These are phyloP conservation scores for Sporopachydermia cereana DNA, from an alignment of 1,139 yeast genomes.

Conservation along the genomic window DNA sequence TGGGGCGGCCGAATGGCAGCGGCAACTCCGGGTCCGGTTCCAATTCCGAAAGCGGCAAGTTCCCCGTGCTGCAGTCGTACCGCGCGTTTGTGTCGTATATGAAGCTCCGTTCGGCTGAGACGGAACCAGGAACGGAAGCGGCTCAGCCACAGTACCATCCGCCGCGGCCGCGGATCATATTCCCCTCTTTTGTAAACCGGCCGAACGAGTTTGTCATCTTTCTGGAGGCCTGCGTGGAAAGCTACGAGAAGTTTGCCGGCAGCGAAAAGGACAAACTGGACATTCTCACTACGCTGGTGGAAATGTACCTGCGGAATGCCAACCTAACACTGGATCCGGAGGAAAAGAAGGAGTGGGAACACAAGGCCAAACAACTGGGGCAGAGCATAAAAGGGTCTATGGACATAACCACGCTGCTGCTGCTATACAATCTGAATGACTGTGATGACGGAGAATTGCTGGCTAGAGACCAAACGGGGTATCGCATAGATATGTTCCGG, in stretches of 20 bases:
- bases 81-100: slow-evolving; percentile 59
- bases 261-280: slow-evolving; percentile 58
- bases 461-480: slow-evolving; percentile 34
- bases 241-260: slow-evolving; percentile 70
- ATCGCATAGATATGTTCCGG: slow-evolving; percentile 55
- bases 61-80: slow-evolving; percentile 53
- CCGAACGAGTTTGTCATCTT: slow-evolving; percentile 89
- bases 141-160: slow-evolving; percentile 73
- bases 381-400: slow-evolving; percentile 29
- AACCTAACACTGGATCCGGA: slow-evolving; percentile 26
- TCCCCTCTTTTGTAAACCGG: slow-evolving; percentile 73
- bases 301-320: slow-evolving; percentile 62
- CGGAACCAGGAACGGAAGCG: slow-evolving; percentile 7
- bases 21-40: slow-evolving; percentile 10
- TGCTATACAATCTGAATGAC: slow-evolving; percentile 47
- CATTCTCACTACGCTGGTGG: slow-evolving; percentile 66
- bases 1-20: not conserved
- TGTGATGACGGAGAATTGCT: slow-evolving; percentile 27
- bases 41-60: not conserved
- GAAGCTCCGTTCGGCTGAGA: slow-evolving; percentile 15
- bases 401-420: slow-evolving; percentile 48
- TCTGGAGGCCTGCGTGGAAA: slow-evolving; percentile 79
- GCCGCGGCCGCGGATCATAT: slow-evolving; percentile 81
- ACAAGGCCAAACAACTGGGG: slow-evolving; percentile 48
- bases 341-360: slow-evolving; percentile 41